Percentiles rank a stretch among this genome's conserved stretches.
phyloP scores from a whole-genome alignment of 164 flowering plant species.

The Warburgia ugandensis region DNA sequence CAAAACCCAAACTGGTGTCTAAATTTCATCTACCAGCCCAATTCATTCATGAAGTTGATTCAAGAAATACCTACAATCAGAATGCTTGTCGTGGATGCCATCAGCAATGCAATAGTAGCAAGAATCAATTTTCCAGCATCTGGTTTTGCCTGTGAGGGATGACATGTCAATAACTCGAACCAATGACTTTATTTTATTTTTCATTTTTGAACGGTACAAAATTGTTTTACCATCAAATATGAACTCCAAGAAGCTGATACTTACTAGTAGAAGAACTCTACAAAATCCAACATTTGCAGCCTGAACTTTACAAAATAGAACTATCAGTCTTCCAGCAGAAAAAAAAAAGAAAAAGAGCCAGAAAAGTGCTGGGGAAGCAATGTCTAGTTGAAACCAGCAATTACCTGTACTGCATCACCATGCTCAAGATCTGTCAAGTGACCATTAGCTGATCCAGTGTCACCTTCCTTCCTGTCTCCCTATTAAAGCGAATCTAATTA shows the following conservation, averaged over 20 bases:
- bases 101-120: constrained; percentile 61
- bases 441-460: constrained; percentile 22
- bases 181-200: too few species aligned
- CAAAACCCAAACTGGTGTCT: neutral
- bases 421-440: constrained; percentile 56
- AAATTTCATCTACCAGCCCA: neutral
- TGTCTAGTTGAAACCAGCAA: neutral
- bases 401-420: constrained; percentile 74
- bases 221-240: neutral
- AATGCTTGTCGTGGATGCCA: constrained; percentile 57
- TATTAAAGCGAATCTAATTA: constrained; percentile 7
- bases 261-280: constrained; percentile 74
- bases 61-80: constrained; percentile 44
- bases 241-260: constrained; percentile 11
- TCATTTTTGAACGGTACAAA: neutral
- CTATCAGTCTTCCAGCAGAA: constrained; percentile 2
- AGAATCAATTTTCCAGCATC: constrained; percentile 58
- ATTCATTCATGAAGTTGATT: neutral
- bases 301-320: constrained; percentile 26
- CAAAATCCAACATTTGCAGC: constrained; percentile 81
- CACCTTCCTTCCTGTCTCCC: constrained; percentile 41
- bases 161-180: constrained; percentile 1
- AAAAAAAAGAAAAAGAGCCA: neutral
- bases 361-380: too few species aligned
- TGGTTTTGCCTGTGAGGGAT: constrained; percentile 61